These are phyloP conservation scores for Volvox carteri DNA, from an alignment of 163 green algal genomes.

Conservation along the genomic window DNA sequence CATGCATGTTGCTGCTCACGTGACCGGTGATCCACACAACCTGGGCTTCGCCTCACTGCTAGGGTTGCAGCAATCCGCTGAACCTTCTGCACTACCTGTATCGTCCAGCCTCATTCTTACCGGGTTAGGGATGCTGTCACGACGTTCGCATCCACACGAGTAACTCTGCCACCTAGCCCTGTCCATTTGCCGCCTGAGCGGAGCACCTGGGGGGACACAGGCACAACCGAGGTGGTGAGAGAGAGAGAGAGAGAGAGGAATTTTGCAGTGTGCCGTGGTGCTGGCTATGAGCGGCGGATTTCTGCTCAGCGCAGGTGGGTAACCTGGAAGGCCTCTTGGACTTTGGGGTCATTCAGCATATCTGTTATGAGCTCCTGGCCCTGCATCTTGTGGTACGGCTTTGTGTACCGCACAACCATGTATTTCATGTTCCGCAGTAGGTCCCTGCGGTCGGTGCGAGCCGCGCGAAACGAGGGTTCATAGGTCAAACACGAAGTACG, in stretches of 20 bases:
- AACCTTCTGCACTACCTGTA: too few relatives aligned
- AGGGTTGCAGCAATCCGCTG: too few relatives aligned
- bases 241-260: not conserved
- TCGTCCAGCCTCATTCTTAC: slow-evolving; percentile 1
- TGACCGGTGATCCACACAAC: too few relatives aligned
- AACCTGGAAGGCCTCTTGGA: slow-evolving; percentile 61
- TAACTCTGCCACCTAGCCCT: slow-evolving; percentile 15
- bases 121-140: slow-evolving; percentile 58
- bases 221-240: not conserved
- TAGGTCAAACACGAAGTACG: too few relatives aligned
- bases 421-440: slow-evolving; percentile 53
- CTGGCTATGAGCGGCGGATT: too few relatives aligned
- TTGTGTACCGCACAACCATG: slow-evolving; percentile 69
- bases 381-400: slow-evolving; percentile 71
- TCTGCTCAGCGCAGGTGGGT: not conserved
- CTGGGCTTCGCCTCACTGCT: too few relatives aligned
- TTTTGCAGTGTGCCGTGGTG: not conserved
- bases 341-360: slow-evolving; percentile 61
- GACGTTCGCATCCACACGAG: slow-evolving; percentile 30
- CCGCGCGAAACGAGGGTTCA: too few relatives aligned
- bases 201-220: slow-evolving; percentile 35
- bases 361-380: slow-evolving; percentile 61
- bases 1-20: too few relatives aligned
- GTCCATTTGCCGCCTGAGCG: slow-evolving; percentile 45
- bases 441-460: slow-evolving; percentile 60